Evolutionary conservation across 2,329 filamentous ascomycete species (phyloP), one percentile per base, ranked within the genome.

Genomic region (Calonectria ilicicola): DNA sequence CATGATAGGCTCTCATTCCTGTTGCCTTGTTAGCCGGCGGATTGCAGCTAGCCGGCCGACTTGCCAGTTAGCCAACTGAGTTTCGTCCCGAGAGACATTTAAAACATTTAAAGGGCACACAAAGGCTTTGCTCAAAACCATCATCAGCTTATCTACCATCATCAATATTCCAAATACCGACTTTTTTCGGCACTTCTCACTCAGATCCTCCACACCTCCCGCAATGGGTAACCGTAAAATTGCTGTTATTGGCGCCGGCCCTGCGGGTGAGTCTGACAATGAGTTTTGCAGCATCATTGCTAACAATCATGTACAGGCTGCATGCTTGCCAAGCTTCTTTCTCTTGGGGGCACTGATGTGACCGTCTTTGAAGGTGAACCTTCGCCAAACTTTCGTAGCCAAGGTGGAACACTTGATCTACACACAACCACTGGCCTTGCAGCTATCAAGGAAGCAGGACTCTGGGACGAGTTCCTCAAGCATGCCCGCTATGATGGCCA

Each of bases 351-450:
- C 60, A 83, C 89, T 62, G 79, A 86, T 5, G 85, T 86, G 72
- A 87, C 84, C 8, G 81, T 92, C 29, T 92, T 87, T 75, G 87
- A 91, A 80, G 82, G 84, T 56, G 87, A 89, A 32, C 67, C 81
- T 9, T 83, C 84, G 4, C 83, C 85, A n/a, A 76, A 86, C 72
- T 85, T 85, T 67, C 84, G 87, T 49, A 84, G 81, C 7, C 87
- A 90, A 77, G 89, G 89, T 38, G 89, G 89, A 10, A 87, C 83
- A 5, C 84, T 92, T 2, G 89, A 91, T 75, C 80, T 92, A 10
- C 89, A 91, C 74, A 85, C 85, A 0, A 74, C 82, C 3, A 87
- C 86, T 1, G 89, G 90, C 0, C 85, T 91, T 38, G 81, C 83
- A 5, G 89, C 89, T 0, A 78, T 91, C 60, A 85, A 85, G 65